Base-by-base conservation (phyloP, 2,329 filamentous ascomycete genomes). In the Trichoderma citrinoviride region DNA sequence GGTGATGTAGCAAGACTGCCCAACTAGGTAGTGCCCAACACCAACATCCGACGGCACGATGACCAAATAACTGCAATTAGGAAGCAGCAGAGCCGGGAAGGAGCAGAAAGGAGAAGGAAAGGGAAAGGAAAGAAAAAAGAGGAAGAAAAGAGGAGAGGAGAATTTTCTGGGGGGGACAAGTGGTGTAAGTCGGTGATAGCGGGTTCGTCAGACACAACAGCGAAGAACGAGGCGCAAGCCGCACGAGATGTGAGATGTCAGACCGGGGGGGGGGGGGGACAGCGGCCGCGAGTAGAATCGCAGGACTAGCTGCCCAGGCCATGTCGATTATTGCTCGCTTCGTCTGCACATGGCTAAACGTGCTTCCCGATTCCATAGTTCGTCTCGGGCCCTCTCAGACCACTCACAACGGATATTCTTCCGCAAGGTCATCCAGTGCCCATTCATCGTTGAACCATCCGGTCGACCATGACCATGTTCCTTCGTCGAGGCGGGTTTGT, bases 201-300 rank as follows among this genome's bases (percentile, higher is more conserved):
- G 58, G 58, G 27, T 40, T 50, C 25, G 58, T 53, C 47, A 61
- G 58, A 61, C 58, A 43, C 37, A 29, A 49, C 46, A 46, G 41
- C 29, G 57, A 37, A 23, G n/a, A 53, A 53, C 44, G 58, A 61
- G 58, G 58, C 58, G 58, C 58, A 61, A 61, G 58, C 49, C 37
- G 57, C 57, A 61, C 57, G 47, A 47, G 57, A 61, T 44, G 58
- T 61, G 49, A 53, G 58, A 53, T 61, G 58, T 61, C 15, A 61
- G 49, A 37, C 37, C 55, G 29, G 33, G 58, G 47, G 56, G n/a
- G 29, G 33, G 58, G 47, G 56, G n/a, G 40, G 23, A 27, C 25
- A 41, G 21, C 57, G 57, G 46, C 57, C 57, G 47, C 57, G 33
- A 17, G 19, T 25, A 50, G 29, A 41, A 40, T 52, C 49, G 57